phyloP scores from a whole-genome alignment of 768 basidiomycete genomes.

The Pisolithus orientalis region DNA sequence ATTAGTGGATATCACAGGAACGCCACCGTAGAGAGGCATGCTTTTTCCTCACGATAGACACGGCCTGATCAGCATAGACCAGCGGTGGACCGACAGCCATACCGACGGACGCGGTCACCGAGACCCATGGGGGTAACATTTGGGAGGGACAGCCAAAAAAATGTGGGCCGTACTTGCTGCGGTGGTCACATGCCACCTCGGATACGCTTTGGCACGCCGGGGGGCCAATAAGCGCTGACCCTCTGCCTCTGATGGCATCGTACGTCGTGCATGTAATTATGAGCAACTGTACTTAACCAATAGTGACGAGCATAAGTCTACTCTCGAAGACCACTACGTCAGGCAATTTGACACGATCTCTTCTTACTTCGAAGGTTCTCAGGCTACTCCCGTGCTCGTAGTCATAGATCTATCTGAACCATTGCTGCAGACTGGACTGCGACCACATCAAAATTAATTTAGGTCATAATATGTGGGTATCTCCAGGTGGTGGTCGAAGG shows the following conservation, averaged over 20 bases:
- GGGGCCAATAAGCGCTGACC: too few relatives aligned
- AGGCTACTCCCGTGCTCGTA: too few relatives aligned
- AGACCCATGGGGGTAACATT: conserved; percentile 57
- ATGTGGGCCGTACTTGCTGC: not conserved
- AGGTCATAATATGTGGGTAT: not conserved
- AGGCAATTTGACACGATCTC: too few relatives aligned
- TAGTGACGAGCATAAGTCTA: too few relatives aligned
- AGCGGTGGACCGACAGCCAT: conserved; percentile 85
- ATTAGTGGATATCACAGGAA: conserved; percentile 2
- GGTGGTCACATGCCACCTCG: not conserved
- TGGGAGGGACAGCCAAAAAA: not conserved
- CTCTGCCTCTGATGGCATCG: too few relatives aligned
- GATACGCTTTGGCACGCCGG: too few relatives aligned
- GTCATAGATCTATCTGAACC: too few relatives aligned
- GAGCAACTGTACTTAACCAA: too few relatives aligned
- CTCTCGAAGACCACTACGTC: too few relatives aligned
- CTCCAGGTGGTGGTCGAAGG: not conserved
- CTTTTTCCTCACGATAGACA: conserved; percentile 78
- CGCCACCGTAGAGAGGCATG: conserved; percentile 21
- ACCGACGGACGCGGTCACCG: conserved; percentile 60
- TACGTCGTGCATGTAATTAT: too few relatives aligned
- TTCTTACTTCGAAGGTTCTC: too few relatives aligned
- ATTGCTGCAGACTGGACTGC: not conserved
- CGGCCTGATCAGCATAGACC: conserved; percentile 78
- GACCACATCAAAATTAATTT: not conserved